A percentile compares a stretch with the other conserved stretches of the same genome.
phyloP scores from a whole-genome alignment of 805 yeast species.

The Saccharomycopsis sp. region DNA sequence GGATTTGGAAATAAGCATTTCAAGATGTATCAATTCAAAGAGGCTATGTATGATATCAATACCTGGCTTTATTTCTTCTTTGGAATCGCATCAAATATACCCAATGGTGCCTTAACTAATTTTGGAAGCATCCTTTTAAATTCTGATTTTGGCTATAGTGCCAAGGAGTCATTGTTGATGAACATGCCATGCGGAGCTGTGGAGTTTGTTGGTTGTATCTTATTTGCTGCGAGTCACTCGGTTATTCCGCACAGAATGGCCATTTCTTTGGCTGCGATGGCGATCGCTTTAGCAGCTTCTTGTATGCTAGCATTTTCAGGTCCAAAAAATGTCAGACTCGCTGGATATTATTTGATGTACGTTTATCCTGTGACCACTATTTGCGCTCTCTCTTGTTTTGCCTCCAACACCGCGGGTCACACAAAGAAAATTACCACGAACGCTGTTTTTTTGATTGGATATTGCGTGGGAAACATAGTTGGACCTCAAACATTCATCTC shows the following conservation, averaged over 20 bases:
- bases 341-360: conserved; percentile 33
- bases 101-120: conserved; percentile 30
- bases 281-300: conserved; percentile 22
- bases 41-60: conserved; percentile 34
- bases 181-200: conserved; percentile 44
- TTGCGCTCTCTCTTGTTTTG: conserved; percentile 30
- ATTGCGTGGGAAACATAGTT: conserved; percentile 59
- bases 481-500: conserved; percentile 66
- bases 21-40: conserved; percentile 36
- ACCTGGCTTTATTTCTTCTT: conserved; percentile 26
- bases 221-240: conserved; percentile 25
- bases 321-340: conserved; percentile 23
- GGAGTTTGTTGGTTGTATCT: conserved; percentile 27
- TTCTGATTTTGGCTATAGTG: conserved; percentile 34
- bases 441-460: conserved; percentile 52
- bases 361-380: conserved; percentile 33
- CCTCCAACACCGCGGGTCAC: conserved; percentile 58
- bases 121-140: conserved; percentile 25
- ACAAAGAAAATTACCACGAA: conserved; percentile 55
- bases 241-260: neutral
- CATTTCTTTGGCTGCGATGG: conserved; percentile 1
- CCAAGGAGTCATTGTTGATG: conserved; percentile 35
- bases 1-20: conserved; percentile 35
- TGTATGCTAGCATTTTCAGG: conserved; percentile 40
- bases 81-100: conserved; percentile 28